A percentile compares a stretch with the other conserved stretches of the same genome.
These are phyloP conservation scores for Actinomortierella wolfii DNA, from an alignment of 371 early-diverging fungal genomes.

Conservation along the genomic window DNA sequence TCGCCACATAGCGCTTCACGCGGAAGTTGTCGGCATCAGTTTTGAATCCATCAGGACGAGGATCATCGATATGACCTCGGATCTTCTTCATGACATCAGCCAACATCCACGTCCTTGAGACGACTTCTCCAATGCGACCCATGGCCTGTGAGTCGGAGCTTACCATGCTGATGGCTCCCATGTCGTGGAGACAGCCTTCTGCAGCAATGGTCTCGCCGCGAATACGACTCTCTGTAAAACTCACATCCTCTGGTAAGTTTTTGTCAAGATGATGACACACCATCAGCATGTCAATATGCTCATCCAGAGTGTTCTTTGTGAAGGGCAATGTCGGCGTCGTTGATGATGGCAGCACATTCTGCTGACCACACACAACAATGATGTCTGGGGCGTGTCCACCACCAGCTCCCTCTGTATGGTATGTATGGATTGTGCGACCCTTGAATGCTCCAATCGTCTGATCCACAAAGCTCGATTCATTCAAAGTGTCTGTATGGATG, in stretches of 20 bases:
- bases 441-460: slow-evolving; percentile 86
- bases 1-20: slow-evolving; percentile 87
- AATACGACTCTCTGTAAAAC: slow-evolving; percentile 95
- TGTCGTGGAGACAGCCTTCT: slow-evolving; percentile 90
- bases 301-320: slow-evolving; percentile 92
- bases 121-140: slow-evolving; percentile 94
- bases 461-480: slow-evolving; percentile 95
- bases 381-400: slow-evolving; percentile 95
- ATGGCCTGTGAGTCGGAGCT: slow-evolving; percentile 93
- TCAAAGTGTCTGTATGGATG: slow-evolving; percentile 93
- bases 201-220: slow-evolving; percentile 95
- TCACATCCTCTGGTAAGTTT: slow-evolving; percentile 92
- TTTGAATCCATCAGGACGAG: slow-evolving; percentile 42
- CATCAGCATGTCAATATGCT: slow-evolving; percentile 97
- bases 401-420: slow-evolving; percentile 95
- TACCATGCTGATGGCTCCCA: slow-evolving; percentile 92
- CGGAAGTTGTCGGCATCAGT: slow-evolving; percentile 76
- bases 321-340: slow-evolving; percentile 95
- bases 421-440: slow-evolving; percentile 90
- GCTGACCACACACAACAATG: slow-evolving; percentile 80
- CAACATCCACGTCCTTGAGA: slow-evolving; percentile 91
- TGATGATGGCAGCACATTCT: slow-evolving; percentile 87
- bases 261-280: slow-evolving; percentile 95
- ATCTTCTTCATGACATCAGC: slow-evolving; percentile 91
- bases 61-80: slow-evolving; percentile 67